Conservation (phyloP, 805 yeast genomes). For the Candida xiaguanensis region DNA sequence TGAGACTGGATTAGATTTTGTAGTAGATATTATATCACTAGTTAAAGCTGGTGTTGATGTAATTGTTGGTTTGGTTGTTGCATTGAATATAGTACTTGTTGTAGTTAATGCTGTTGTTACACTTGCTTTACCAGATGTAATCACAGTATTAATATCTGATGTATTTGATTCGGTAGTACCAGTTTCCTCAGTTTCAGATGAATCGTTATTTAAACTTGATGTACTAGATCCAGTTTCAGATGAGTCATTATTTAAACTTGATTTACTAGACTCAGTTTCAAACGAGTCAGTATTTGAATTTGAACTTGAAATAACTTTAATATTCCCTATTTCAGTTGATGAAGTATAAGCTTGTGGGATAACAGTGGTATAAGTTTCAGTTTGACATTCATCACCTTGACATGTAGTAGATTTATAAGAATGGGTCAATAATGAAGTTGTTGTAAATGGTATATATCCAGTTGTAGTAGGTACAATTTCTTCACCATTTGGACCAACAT, state of each 20-base stretch:
- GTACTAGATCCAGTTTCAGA: neutral
- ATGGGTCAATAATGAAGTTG: slow-evolving; percentile 17
- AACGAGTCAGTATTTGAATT: neutral
- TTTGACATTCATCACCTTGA: slow-evolving; percentile 12
- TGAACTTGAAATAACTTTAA: neutral
- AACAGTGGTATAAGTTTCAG: slow-evolving; percentile 9
- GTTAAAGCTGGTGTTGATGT: slow-evolving; percentile 17
- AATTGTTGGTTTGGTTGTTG: slow-evolving; percentile 22
- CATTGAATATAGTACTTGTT: slow-evolving; percentile 23
- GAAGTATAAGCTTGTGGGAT: slow-evolving; percentile 1
- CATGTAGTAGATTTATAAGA: slow-evolving; percentile 15
- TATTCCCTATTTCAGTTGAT: neutral
- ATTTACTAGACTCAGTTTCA: neutral
- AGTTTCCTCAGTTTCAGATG: no score
- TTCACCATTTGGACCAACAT: slow-evolving; percentile 1
- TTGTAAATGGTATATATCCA: slow-evolving; percentile 9
- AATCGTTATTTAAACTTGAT: neutral
- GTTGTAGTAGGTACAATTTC: neutral
- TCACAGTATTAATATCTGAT: neutral
- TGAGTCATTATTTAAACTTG: no score
- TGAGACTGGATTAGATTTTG: slow-evolving; percentile 26
- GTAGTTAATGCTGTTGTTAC: slow-evolving; percentile 22
- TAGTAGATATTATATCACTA: slow-evolving; percentile 17
- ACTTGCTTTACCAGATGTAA: slow-evolving; percentile 6
- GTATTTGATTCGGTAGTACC: neutral